Percentiles rank a stretch among this genome's conserved stretches.
These are phyloP conservation scores for Trypanosoma theileri DNA, from an alignment of 208 protist species.

Conservation along the genomic window DNA sequence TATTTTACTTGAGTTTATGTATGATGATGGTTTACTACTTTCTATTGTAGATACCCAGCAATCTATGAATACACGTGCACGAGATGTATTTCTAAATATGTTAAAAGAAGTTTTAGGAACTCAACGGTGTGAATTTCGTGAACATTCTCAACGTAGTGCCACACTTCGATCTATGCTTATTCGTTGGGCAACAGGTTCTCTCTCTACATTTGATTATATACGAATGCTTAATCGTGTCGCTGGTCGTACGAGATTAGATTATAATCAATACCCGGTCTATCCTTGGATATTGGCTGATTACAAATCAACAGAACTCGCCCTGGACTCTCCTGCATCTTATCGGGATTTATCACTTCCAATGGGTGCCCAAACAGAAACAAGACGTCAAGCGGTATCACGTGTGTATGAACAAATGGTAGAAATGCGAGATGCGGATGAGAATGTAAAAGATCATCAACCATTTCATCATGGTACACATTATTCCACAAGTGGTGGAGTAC, in stretches of 20 bases:
- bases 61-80: slow-evolving; percentile 84
- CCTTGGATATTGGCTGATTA: slow-evolving; percentile 95
- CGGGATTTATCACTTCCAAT: slow-evolving; percentile 96
- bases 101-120: slow-evolving; percentile 55
- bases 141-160: slow-evolving; percentile 50
- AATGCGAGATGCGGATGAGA: slow-evolving; percentile 16
- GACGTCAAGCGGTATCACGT: slow-evolving; percentile 69
- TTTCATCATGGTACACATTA: slow-evolving; percentile 99
- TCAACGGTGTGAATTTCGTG: slow-evolving; percentile 50
- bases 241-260: slow-evolving; percentile 88
- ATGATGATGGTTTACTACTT: slow-evolving; percentile 75
- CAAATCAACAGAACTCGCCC: slow-evolving; percentile 64
- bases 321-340: slow-evolving; percentile 76
- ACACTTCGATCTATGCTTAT: slow-evolving; percentile 68
- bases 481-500: slow-evolving; percentile 92
- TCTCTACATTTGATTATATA: slow-evolving; percentile 96
- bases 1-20: slow-evolving; percentile 61
- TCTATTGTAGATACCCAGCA: slow-evolving; percentile 81
- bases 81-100: slow-evolving; percentile 64
- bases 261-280: slow-evolving; percentile 96
- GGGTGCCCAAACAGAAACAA: slow-evolving; percentile 89
- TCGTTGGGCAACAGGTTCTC: slow-evolving; percentile 88
- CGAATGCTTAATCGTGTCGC: slow-evolving; percentile 90
- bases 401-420: slow-evolving; percentile 68
- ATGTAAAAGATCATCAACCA: slow-evolving; percentile 49